phyloP scores from a whole-genome alignment of 2,329 filamentous ascomycete species.

The Periconia sp. region DNA sequence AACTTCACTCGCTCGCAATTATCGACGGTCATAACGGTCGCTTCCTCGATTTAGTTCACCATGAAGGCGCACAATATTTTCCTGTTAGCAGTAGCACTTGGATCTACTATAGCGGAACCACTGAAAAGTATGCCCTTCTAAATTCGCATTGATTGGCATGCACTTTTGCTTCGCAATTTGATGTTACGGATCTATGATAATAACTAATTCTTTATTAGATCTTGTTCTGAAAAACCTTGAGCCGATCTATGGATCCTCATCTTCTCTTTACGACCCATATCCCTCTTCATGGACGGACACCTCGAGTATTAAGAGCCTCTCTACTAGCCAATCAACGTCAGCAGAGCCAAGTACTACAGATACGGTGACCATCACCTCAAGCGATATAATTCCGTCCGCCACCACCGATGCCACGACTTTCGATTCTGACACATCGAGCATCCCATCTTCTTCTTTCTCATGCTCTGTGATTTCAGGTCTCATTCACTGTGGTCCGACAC shows the following conservation, averaged over 20 bases:
- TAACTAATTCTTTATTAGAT: constrained; percentile 3
- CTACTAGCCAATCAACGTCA: too few relatives aligned
- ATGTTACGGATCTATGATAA: not conserved
- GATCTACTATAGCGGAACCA: constrained; percentile 6
- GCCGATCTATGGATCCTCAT: not conserved
- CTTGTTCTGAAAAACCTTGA: constrained; percentile 9
- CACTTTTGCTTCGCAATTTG: not conserved
- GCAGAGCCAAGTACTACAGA: not conserved
- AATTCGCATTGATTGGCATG: not conserved
- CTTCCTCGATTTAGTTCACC: not conserved
- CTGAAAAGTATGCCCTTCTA: constrained; percentile 14
- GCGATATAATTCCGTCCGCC: not conserved
- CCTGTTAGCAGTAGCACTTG: constrained; percentile 6
- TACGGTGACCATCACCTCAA: not conserved
- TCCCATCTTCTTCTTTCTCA: not conserved
- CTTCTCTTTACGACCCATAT: too few relatives aligned
- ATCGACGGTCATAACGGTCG: not conserved
- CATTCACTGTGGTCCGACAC: not conserved
- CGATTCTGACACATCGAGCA: not conserved
- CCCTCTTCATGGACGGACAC: too few relatives aligned
- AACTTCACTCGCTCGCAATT: not conserved
- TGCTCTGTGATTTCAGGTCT: not conserved
- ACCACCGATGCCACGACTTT: not conserved
- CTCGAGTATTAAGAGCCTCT: too few relatives aligned
- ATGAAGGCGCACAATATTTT: constrained; percentile 7